These are phyloP conservation scores for Emiliania huxleyi DNA, from an alignment of 78 protist genomes.

Conservation along the genomic window DNA sequence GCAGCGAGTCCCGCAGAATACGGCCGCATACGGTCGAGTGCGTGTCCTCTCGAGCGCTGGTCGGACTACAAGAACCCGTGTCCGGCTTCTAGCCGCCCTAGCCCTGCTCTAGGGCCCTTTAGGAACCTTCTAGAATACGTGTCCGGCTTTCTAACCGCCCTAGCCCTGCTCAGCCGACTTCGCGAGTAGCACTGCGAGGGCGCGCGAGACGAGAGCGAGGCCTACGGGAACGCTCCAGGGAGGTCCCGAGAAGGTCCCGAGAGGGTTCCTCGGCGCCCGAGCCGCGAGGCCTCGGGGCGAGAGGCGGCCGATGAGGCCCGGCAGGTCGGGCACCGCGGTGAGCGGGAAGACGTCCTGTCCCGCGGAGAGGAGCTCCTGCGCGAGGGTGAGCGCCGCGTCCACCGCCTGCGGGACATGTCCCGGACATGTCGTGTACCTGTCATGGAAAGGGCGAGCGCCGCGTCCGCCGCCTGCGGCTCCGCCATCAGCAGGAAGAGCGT, in stretches of 20 bases:
- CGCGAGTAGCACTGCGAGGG: not conserved
- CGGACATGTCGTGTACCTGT: too few relatives aligned
- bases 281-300: conserved; percentile 22
- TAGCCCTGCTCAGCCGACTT: not conserved
- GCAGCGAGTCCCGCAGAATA: too few relatives aligned
- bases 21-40: too few relatives aligned
- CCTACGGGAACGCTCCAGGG: too few relatives aligned
- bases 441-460: not conserved
- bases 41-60: too few relatives aligned
- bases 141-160: too few relatives aligned
- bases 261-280: too few relatives aligned
- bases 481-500: not conserved
- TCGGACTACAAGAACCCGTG: too few relatives aligned
- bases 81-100: too few relatives aligned
- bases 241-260: too few relatives aligned
- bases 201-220: not conserved
- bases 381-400: not conserved
- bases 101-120: too few relatives aligned
- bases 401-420: not conserved
- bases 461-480: not conserved
- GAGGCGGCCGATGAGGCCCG: not conserved
- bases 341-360: not conserved
- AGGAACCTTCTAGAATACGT: too few relatives aligned
- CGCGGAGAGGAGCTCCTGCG: not conserved
- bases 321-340: not conserved